These are phyloP conservation scores for Paxillus rubicundulus DNA, from an alignment of 768 basidiomycete genomes.

Conservation along the genomic window DNA sequence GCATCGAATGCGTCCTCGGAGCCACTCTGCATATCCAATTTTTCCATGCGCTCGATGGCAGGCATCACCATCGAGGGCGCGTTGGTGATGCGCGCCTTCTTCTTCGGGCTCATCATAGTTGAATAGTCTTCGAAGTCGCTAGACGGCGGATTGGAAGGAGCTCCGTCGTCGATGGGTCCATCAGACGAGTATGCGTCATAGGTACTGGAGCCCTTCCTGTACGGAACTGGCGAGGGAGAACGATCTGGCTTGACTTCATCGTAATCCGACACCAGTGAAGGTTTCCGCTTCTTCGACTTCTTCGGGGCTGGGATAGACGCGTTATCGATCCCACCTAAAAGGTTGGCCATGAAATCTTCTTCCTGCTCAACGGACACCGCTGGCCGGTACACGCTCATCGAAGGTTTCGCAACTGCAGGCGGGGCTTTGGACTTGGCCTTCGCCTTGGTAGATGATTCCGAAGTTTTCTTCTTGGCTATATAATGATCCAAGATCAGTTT, in stretches of 20 bases:
- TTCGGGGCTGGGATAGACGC: slow-evolving; percentile 36
- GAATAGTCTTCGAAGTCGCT: slow-evolving; percentile 53
- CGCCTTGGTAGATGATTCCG: slow-evolving; percentile 28
- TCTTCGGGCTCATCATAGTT: slow-evolving; percentile 61
- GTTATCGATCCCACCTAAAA: slow-evolving; percentile 72
- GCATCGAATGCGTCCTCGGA: slow-evolving; percentile 50
- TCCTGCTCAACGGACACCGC: slow-evolving; percentile 76
- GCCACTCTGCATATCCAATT: slow-evolving; percentile 56
- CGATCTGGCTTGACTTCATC: slow-evolving; percentile 25
- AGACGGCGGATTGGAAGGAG: slow-evolving; percentile 32
- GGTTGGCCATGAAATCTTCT: slow-evolving; percentile 80
- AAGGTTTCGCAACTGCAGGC: slow-evolving; percentile 49
- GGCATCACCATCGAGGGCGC: slow-evolving; percentile 47
- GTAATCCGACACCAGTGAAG: slow-evolving; percentile 46
- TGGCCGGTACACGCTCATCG: slow-evolving; percentile 80
- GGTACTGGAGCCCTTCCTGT: slow-evolving; percentile 28
- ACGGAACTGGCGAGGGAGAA: slow-evolving; percentile 42
- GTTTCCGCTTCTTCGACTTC: slow-evolving; percentile 65
- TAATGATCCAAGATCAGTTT: slow-evolving; percentile 7
- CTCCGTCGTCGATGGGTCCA: slow-evolving; percentile 24
- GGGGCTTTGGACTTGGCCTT: slow-evolving; percentile 45
- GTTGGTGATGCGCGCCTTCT: slow-evolving; percentile 49
- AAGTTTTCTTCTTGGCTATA: slow-evolving; percentile 28
- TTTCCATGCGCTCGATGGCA: slow-evolving; percentile 54
- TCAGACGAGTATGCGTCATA: slow-evolving; percentile 40